Conservation (phyloP, 2,329 filamentous ascomycete species). For the Calycina herbarum region DNA sequence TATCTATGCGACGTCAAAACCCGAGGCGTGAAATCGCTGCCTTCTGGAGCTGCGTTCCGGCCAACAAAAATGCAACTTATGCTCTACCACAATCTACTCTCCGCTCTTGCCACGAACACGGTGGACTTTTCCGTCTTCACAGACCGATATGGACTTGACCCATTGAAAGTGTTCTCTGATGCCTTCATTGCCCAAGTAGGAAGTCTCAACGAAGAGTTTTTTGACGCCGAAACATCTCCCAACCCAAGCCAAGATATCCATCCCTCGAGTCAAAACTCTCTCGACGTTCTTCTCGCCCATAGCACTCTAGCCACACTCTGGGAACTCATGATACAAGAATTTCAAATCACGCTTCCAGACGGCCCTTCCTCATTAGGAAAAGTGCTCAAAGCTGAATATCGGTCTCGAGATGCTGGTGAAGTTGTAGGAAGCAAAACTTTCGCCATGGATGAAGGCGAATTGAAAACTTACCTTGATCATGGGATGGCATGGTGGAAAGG, state of each 20-base stretch:
- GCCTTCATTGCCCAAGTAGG: conserved; percentile 75
- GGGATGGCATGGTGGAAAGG: conserved; percentile 91
- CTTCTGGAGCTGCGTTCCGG: conserved; percentile 60
- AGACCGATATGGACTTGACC: conserved; percentile 67
- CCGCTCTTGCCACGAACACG: conserved; percentile 68
- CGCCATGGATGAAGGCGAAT: conserved; percentile 61
- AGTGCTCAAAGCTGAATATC: conserved; percentile 58
- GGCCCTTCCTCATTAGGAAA: conserved; percentile 55
- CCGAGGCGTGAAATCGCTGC: conserved; percentile 62
- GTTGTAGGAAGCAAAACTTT: conserved; percentile 62
- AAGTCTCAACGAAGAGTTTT: conserved; percentile 65
- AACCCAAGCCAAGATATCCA: conserved; percentile 29
- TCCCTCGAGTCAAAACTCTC: conserved; percentile 33
- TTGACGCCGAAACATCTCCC: conserved; percentile 35
- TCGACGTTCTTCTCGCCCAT: conserved; percentile 51
- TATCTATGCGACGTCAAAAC: conserved; percentile 93
- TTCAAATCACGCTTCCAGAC: conserved; percentile 46
- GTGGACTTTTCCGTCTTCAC: conserved; percentile 71
- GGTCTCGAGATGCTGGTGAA: conserved; percentile 46
- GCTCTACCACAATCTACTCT: conserved; percentile 84
- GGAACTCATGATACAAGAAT: conserved; percentile 62
- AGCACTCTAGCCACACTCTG: conserved; percentile 62
- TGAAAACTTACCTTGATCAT: conserved; percentile 66
- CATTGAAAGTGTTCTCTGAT: conserved; percentile 70
- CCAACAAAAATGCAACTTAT: conserved; percentile 86